Evolutionary conservation across 305 asterid genomes (phyloP).

Genomic region (Caryopteris hybrid): DNA sequence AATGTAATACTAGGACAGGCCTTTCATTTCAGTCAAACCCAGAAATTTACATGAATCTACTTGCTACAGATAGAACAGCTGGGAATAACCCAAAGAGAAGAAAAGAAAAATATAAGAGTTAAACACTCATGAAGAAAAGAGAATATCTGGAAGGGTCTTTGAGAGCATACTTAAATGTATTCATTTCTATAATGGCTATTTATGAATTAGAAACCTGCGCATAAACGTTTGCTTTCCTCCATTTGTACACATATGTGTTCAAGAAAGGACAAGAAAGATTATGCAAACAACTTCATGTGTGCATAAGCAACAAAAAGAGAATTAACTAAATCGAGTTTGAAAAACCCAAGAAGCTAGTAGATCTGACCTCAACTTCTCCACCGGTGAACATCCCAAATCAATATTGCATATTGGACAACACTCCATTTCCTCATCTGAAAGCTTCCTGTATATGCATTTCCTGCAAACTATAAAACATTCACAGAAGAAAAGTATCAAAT

Average conservation of each 20-base stretch:
- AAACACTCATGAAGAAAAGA: not conserved
- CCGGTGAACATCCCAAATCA: conserved; percentile 71
- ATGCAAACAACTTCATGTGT: conserved; percentile 6
- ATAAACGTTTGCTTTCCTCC: not conserved
- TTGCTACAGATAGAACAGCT: not conserved
- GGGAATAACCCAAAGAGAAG: not conserved
- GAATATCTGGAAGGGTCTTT: not conserved
- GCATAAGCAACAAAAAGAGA: not conserved
- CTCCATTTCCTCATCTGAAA: conserved; percentile 75
- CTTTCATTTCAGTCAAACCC: not conserved
- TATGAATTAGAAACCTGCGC: not conserved
- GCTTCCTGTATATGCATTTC: conserved; percentile 79
- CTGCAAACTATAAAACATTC: conserved; percentile 64
- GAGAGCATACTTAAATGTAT: not conserved
- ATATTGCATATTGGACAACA: conserved; percentile 74
- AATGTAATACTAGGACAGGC: not conserved
- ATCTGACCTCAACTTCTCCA: conserved; percentile 81
- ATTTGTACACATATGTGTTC: not conserved
- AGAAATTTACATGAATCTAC: conserved; percentile 3
- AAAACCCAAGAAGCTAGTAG: conserved; percentile 5
- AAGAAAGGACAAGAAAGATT: conserved; percentile 12
- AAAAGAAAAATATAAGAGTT: not conserved
- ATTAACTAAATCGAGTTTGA: not conserved
- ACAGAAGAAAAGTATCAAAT: conserved; percentile 21
- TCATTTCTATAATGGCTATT: not conserved